A percentile compares a stretch with the other conserved stretches of the same genome.
phyloP scores from a whole-genome alignment of 148 eudicot species.

The Heliamphora exappendiculata region DNA sequence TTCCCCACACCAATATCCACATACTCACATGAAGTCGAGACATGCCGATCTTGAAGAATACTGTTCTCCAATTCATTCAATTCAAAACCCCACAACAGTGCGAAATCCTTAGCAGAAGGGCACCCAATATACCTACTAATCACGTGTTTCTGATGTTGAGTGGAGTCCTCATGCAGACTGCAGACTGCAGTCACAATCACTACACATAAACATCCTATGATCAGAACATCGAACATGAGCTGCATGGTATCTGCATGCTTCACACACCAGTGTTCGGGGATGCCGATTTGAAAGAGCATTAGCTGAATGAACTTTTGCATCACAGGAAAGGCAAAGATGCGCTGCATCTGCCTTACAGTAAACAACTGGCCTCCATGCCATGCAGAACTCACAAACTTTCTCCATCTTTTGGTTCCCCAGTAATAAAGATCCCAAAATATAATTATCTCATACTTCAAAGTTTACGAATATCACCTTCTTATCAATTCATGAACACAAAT shows the following conservation, averaged over 20 bases:
- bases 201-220: conserved; percentile 54
- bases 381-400: conserved; percentile 62
- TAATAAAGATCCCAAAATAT: neutral
- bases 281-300: conserved; percentile 67
- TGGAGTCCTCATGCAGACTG: conserved; percentile 30
- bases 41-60: conserved; percentile 9
- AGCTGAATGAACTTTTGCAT: conserved; percentile 71
- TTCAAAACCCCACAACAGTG: conserved; percentile 52
- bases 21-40: conserved; percentile 16
- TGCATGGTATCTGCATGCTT: conserved; percentile 41
- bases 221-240: conserved; percentile 42
- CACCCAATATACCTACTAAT: conserved; percentile 49
- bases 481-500: neutral
- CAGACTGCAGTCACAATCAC: conserved; percentile 36
- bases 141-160: conserved; percentile 39
- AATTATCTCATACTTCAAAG: neutral
- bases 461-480: neutral
- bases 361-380: conserved; percentile 38
- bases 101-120: conserved; percentile 64
- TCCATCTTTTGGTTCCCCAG: conserved; percentile 36
- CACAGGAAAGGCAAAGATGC: conserved; percentile 62
- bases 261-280: conserved; percentile 51
- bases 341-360: conserved; percentile 77
- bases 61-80: conserved; percentile 17
- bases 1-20: conserved; percentile 4